phyloP scores from a whole-genome alignment of 2,329 filamentous ascomycete genomes.

The Nectriaceae sp. region DNA sequence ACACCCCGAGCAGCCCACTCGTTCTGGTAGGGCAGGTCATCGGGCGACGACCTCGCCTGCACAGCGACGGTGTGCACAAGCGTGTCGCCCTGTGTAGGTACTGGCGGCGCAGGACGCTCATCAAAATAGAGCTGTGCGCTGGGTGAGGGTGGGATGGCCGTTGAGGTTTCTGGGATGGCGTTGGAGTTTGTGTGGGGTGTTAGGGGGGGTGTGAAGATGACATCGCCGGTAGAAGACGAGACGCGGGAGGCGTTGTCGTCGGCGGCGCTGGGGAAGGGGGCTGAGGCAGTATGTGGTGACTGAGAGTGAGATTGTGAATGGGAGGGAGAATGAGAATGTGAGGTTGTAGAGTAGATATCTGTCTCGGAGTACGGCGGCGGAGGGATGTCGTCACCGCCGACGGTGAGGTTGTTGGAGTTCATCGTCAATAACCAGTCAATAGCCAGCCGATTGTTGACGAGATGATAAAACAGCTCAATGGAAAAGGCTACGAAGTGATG shows the following conservation, averaged over 20 bases:
- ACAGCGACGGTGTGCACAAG: constrained; percentile 39
- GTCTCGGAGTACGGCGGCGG: constrained; percentile 61
- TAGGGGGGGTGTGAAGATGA: constrained; percentile 54
- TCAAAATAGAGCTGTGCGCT: constrained; percentile 46
- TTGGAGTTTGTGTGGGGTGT: constrained; percentile 41
- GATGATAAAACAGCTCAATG: no score
- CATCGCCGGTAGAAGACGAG: constrained; percentile 44
- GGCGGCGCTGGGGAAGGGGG: constrained; percentile 30
- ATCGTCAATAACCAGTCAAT: no score
- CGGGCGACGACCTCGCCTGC: constrained; percentile 36
- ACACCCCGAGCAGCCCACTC: constrained; percentile 46
- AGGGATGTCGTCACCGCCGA: constrained; percentile 40
- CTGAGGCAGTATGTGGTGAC: constrained; percentile 17
- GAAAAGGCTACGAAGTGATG: no score
- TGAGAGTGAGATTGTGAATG: constrained; percentile 24
- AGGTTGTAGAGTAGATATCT: constrained; percentile 53
- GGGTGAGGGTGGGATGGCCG: constrained; percentile 19
- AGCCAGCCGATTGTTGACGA: no score
- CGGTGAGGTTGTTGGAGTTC: constrained; percentile 9
- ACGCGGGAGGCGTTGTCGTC: constrained; percentile 40
- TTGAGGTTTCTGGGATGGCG: constrained; percentile 19
- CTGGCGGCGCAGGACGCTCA: constrained; percentile 38
- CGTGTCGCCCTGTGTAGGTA: constrained; percentile 24
- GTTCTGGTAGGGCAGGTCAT: constrained; percentile 46
- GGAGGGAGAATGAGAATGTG: constrained; percentile 19